A percentile compares a stretch with the other conserved stretches of the same genome.
These are phyloP conservation scores for Daldinia caldariorum DNA, from an alignment of 495 filamentous ascomycete species.

Conservation along the genomic window DNA sequence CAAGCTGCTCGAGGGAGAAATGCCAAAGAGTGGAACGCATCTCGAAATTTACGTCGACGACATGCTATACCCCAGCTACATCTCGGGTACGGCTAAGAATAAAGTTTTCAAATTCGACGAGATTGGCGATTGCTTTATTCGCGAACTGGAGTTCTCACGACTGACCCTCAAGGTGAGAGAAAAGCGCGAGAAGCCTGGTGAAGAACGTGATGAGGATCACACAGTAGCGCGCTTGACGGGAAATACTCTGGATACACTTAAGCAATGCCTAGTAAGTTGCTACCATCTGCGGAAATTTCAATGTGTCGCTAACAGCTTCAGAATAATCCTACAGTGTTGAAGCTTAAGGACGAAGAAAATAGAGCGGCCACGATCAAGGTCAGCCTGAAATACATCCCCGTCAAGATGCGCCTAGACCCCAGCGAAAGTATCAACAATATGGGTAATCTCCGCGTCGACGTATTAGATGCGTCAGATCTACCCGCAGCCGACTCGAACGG, in stretches of 20 bases:
- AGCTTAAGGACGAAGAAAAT: slow-evolving; percentile 78
- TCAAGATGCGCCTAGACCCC: slow-evolving; percentile 92
- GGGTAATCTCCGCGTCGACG: slow-evolving; percentile 88
- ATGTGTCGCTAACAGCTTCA: slow-evolving; percentile 47
- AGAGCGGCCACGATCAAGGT: slow-evolving; percentile 84
- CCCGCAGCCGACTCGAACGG: slow-evolving; percentile 95
- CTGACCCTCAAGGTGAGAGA: slow-evolving; percentile 86
- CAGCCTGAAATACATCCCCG: slow-evolving; percentile 91
- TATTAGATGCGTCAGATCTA: slow-evolving; percentile 87
- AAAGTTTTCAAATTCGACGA: slow-evolving; percentile 79
- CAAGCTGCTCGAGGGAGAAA: slow-evolving; percentile 86
- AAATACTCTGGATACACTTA: slow-evolving; percentile 84
- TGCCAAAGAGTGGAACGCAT: slow-evolving; percentile 77
- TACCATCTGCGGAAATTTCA: neutral
- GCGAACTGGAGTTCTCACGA: slow-evolving; percentile 93
- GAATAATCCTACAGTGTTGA: slow-evolving; percentile 88
- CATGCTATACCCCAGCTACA: slow-evolving; percentile 88
- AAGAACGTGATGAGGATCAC: slow-evolving; percentile 72
- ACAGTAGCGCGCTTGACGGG: slow-evolving; percentile 85
- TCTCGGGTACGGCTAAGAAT: slow-evolving; percentile 75
- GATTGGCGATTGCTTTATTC: slow-evolving; percentile 93
- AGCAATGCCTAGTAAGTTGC: slow-evolving; percentile 77
- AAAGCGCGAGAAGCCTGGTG: slow-evolving; percentile 76
- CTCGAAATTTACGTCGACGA: slow-evolving; percentile 95
- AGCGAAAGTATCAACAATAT: slow-evolving; percentile 98